These are phyloP conservation scores for Scytalidium sp. DNA, from an alignment of 2,329 filamentous ascomycete genomes.

Conservation along the genomic window DNA sequence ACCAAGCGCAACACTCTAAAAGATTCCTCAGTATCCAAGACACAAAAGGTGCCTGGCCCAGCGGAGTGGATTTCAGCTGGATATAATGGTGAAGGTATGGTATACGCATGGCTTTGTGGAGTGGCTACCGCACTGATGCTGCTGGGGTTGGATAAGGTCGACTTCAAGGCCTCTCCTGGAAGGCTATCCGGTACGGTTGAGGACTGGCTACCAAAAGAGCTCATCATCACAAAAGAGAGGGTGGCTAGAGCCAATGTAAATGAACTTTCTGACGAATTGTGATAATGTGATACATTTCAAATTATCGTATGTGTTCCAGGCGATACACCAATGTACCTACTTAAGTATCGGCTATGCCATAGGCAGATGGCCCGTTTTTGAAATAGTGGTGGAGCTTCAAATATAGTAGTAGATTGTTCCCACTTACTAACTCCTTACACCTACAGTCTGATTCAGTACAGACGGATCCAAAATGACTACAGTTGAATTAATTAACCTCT, in stretches of 20 bases:
- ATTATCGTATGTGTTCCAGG: no score
- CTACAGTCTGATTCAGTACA: no score
- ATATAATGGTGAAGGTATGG: conserved; percentile 51
- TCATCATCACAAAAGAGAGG: conserved; percentile 2
- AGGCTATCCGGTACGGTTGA: conserved; percentile 3
- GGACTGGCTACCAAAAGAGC: conserved; percentile 8
- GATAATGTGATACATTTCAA: background rate
- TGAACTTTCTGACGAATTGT: conserved; percentile 2
- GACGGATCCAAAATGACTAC: no score
- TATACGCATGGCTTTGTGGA: conserved; percentile 50
- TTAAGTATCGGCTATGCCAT: no score
- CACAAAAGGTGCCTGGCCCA: background rate
- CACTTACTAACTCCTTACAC: no score
- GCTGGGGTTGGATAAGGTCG: conserved; percentile 32
- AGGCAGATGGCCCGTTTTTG: no score
- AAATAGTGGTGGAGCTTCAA: no score
- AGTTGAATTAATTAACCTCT: no score
- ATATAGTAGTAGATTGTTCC: no score
- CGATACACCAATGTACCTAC: no score
- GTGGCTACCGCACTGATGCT: conserved; percentile 45
- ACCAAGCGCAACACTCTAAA: conserved; percentile 21
- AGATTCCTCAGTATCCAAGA: background rate
- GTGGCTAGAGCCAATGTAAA: conserved; percentile 3
- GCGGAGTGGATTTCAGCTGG: conserved; percentile 50
- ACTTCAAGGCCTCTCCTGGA: conserved; percentile 5